Evolutionary conservation across 73 alveolate species (phyloP), one percentile per base, ranked within the genome.

Genomic region (Uronychia setigera): DNA sequence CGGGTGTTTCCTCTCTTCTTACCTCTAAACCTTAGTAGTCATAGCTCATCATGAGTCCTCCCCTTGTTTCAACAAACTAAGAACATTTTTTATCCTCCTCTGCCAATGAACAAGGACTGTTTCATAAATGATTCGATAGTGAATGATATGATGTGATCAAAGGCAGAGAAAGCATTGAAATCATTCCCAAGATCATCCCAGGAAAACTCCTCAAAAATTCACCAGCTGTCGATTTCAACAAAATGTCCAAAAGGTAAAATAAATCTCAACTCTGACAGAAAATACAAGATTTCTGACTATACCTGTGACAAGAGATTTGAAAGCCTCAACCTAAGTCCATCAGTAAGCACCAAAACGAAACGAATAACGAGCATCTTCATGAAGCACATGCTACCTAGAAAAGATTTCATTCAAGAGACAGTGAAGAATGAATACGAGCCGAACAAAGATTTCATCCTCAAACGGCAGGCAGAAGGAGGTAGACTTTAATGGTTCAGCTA

Each of bases 401-500:
- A 76, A 5, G 46, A 26, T 13, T 26, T 26, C 28, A 5, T 30
- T 1, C 9, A 26, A 1, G n/a, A 76, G 9, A 76, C 81, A 26
- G 32, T 26, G 81, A 76, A 76, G 59, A 30, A 25, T 5, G 81
- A 28, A 5, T 76, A 76, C 59, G 81, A 76, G 81, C 81, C 81
- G 1, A 76, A 76, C 26, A 31, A 28, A 5, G 81, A 76, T 32
- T 76, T 26, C 81, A 30, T 76, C 32, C 81, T 76, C n/a, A 28
- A 28, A 26, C 25, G 32, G 59, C 81, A 25, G 31, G 81, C 59
- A 9, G 32, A 31, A 30, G 46, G 81, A 46, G 67, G 67, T 46
- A 19, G 19, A 19, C n/a, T n/a, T n/a, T n/a, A 46, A 19, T 11
- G 67, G 19, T 5, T 46, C 19, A 19, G 19, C 67, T 46, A 11